Evolutionary conservation across 2,329 filamentous ascomycete species (phyloP), one percentile per base, ranked within the genome.

Genomic region (Phoma herbarum): DNA sequence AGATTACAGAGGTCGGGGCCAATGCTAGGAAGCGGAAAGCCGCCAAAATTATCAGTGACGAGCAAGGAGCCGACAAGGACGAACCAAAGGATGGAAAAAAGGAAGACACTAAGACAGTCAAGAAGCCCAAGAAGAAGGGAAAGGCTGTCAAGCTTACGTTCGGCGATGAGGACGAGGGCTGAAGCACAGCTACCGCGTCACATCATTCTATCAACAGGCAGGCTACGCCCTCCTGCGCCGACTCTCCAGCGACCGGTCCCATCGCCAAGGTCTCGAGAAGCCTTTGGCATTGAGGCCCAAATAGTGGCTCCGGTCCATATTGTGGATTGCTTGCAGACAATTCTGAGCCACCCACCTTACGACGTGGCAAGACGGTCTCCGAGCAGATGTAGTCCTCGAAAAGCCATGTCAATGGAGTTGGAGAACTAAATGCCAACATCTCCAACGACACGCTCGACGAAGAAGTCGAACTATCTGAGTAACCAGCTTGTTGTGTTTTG

Each of bases 71-170:
- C 10, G 60, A 52, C 42, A 60, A 51, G 7, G 47, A 60, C 12
- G 57, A 61, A 16, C 56, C 43, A 2, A 59, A 63, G 4, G 56
- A 60, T 10, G 25, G 28, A 2, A 61, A 60, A 11, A 61, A 61
- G 16, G 2, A 46, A 7, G 62, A 65, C 23, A 22, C 37, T 9
- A 74, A 72, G 52, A 20, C 48, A 6, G 50, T 44, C 16, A 77
- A 71, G 59, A 77, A 76, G 52, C 35, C 69, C 8, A 76, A 75
- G 61, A 76, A 76, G 66, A 76, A 75, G 54, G 60, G 64, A 9
- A 77, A 77, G 52, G 60, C 69, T 28, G 67, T 77, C 50, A 77
- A 77, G 60, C 65, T 77, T 26, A 75, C 75, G 0, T 77, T 77
- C 45, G 75, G 71, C n/a, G 73, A 76, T 28, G 66, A 74, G 57